A percentile compares a stretch with the other conserved stretches of the same genome.
phyloP scores from a whole-genome alignment of 768 basidiomycete genomes.

The Scleroderma bovista region DNA sequence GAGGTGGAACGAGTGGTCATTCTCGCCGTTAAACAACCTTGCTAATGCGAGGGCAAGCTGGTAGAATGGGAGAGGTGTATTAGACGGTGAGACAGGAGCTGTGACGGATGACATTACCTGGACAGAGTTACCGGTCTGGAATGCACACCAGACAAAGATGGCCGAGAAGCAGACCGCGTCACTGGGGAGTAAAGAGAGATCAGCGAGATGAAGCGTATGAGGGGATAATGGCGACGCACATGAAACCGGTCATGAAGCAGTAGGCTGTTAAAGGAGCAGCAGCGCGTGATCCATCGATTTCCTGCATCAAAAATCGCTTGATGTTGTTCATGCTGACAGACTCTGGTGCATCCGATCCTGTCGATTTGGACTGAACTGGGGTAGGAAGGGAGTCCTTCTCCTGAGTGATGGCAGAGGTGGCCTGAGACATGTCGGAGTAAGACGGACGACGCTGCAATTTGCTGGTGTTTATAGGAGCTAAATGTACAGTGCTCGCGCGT shows the following conservation, averaged over 20 bases:
- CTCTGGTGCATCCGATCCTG: neutral
- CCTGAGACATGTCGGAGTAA: neutral
- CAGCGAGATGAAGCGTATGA: neutral
- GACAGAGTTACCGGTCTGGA: conserved; percentile 70
- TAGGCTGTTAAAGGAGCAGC: conserved; percentile 53
- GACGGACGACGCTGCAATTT: neutral
- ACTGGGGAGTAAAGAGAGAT: conserved; percentile 25
- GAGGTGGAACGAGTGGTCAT: conserved; percentile 62
- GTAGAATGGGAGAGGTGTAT: neutral
- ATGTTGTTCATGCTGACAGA: neutral
- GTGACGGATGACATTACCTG: conserved; percentile 36
- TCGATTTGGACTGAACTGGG: conserved; percentile 1
- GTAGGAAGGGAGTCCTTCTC: neutral
- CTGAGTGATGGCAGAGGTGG: neutral
- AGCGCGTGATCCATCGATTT: conserved; percentile 22
- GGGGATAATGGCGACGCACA: conserved; percentile 37
- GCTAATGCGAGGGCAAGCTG: conserved; percentile 78
- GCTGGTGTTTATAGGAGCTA: neutral
- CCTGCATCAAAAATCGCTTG: conserved; percentile 1
- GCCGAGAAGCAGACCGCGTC: conserved; percentile 68
- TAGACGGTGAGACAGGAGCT: neutral
- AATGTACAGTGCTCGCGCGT: neutral
- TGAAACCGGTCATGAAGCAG: conserved; percentile 71
- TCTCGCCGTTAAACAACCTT: conserved; percentile 58
- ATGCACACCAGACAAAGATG: conserved; percentile 76